Base-by-base conservation (phyloP, 352 stramenopile genomes). In the Phytophthora crassamura region DNA sequence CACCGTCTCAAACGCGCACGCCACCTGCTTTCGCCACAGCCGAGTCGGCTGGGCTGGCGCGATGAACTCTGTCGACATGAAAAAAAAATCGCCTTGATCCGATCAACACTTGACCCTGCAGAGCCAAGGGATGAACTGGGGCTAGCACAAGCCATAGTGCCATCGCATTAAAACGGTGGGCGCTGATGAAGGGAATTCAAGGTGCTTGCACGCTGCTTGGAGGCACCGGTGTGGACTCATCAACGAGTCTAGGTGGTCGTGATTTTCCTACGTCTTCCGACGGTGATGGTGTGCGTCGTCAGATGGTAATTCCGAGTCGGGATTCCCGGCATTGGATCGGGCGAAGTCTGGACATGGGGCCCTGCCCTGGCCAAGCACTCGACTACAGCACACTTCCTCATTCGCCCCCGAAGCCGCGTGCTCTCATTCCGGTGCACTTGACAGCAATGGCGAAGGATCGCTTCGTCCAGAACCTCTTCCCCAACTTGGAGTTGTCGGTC, bases 391-490 rank as follows among this genome's bases (percentile, higher is more conserved):
- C 59, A 71, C 39, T 75, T 59, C 56, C 8, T 22, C 43, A 67
- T 64, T 66, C 58, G 36, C 42, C 45, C 15, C 9, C 36, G 12
- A 47, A 59, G 18, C 36, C 12, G n/a, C 34, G 43, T 43, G 6
- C 15, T n/a, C 11, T 34, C 33, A n/a, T 9, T 18, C 34, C 14
- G 46, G 45, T 39, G 35, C 22, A 25, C 22, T 25, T 25, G 22
- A 25, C 55, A 40, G 41, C 52, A 25, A 78, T 78, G 70, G 47
- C 51, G 2, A 75, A 53, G 14, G 57, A 78, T n/a, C 61, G 66
- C 7, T 75, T 75, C 40, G 41, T 67, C 1, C 53, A 41, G 9
- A 75, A 70, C 25, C 49, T 71, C 12, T 78, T 75, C 35, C 67
- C 66, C 5, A 52, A 33, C 1, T 18, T 78, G 12, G 58, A 67